phyloP scores from a whole-genome alignment of 164 flowering plant species.

The Magnolia sinica region DNA sequence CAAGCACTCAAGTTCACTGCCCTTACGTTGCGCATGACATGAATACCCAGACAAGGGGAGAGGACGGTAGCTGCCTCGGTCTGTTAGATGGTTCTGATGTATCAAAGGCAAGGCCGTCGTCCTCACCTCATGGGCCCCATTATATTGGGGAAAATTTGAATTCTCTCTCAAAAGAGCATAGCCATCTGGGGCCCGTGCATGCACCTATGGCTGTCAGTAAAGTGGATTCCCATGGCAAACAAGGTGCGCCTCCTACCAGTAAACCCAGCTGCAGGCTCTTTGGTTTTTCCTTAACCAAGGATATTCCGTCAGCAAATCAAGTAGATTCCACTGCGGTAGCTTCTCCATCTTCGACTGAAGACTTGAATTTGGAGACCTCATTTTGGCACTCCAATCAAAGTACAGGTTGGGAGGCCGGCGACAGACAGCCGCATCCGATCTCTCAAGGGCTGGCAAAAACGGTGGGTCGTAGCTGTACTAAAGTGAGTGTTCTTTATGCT shows the following conservation, averaged over 20 bases:
- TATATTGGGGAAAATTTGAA: conserved; percentile 14
- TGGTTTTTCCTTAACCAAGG: conserved; percentile 79
- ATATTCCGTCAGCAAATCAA: conserved; percentile 20
- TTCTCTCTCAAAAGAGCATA: conserved; percentile 16
- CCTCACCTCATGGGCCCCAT: conserved; percentile 11
- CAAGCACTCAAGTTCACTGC: conserved; percentile 26
- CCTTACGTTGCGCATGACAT: conserved; percentile 9
- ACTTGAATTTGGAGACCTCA: conserved; percentile 22
- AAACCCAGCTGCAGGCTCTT: conserved; percentile 74
- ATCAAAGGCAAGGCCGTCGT: conserved; percentile 13
- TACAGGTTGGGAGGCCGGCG: conserved; percentile 6
- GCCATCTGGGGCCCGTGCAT: conserved; percentile 17
- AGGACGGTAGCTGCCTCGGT: conserved; percentile 10
- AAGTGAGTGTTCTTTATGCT: conserved; percentile 35
- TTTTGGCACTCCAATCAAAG: conserved; percentile 21
- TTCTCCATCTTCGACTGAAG: conserved; percentile 22
- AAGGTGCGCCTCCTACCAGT: conserved; percentile 27
- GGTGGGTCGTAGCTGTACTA: conserved; percentile 46
- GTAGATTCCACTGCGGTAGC: conserved; percentile 23
- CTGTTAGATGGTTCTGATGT: conserved; percentile 15
- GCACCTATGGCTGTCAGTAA: conserved; percentile 15
- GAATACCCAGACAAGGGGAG: conserved; percentile 22
- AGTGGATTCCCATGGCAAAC: conserved; percentile 20
- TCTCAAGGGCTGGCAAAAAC: conserved; percentile 31
- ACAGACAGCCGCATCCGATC: conserved; percentile 27